These are phyloP conservation scores for Magnusiomyces tetraspermus DNA, from an alignment of 1,139 yeast genomes.

Conservation along the genomic window DNA sequence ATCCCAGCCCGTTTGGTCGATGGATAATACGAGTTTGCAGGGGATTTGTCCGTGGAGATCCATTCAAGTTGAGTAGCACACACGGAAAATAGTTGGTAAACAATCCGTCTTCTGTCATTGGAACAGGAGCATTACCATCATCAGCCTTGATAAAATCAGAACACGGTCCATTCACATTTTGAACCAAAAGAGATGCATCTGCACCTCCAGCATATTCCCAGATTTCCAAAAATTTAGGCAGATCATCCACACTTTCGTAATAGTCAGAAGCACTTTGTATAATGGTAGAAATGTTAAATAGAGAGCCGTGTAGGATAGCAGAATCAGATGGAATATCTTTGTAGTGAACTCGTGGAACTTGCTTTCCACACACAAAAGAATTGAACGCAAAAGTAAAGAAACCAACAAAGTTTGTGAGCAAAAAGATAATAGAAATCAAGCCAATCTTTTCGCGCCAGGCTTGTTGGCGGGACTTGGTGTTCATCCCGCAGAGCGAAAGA, in stretches of 20 bases:
- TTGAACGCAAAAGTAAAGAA: constrained; percentile 81
- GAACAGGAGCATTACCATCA: constrained; percentile 7
- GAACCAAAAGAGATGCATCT: constrained; percentile 74
- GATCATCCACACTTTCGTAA: constrained; percentile 26
- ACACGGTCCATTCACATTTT: constrained; percentile 83
- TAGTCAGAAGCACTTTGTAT: constrained; percentile 38
- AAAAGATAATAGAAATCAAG: constrained; percentile 55
- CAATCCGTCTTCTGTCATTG: constrained; percentile 37
- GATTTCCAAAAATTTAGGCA: constrained; percentile 36
- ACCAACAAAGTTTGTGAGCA: constrained; percentile 63
- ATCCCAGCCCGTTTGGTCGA: constrained; percentile 2
- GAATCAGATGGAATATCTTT: constrained; percentile 48
- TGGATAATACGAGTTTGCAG: constrained; percentile 2
- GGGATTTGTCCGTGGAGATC: constrained; percentile 41
- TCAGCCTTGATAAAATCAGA: constrained; percentile 53
- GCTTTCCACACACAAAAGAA: constrained; percentile 52
- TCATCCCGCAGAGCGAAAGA: constrained; percentile 58
- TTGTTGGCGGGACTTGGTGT: constrained; percentile 59
- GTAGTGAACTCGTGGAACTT: constrained; percentile 42
- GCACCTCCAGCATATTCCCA: constrained; percentile 47
- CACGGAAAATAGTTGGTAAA: constrained; percentile 91
- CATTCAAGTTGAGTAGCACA: constrained; percentile 44
- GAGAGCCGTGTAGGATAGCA: constrained; percentile 66
- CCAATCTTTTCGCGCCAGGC: constrained; percentile 94
- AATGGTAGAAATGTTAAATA: constrained; percentile 47